Evolutionary conservation across 2,329 filamentous ascomycete species (phyloP).

Genomic region (Colletotrichum coccodes): DNA sequence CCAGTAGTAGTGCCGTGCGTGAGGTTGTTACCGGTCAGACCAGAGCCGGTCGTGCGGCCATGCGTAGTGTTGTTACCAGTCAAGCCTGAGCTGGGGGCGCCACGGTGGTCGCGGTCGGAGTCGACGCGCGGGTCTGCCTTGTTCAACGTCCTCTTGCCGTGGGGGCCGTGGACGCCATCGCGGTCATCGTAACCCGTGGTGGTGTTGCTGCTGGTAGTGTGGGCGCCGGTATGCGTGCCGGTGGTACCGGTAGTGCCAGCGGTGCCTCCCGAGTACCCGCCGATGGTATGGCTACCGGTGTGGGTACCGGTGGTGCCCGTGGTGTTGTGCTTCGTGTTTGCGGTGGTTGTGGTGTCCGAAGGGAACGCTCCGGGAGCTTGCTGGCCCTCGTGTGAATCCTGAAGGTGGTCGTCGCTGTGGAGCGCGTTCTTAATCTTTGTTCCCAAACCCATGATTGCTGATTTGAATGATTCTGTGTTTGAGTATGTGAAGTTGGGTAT

Average conservation of each 20-base stretch:
- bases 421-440: constrained; percentile 35
- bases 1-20: constrained; percentile 54
- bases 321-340: constrained; percentile 22
- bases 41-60: background rate
- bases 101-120: constrained; percentile 50
- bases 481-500: background rate
- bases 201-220: constrained; percentile 4
- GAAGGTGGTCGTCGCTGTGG: constrained; percentile 20
- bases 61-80: constrained; percentile 8
- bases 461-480: background rate
- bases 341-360: constrained; percentile 9
- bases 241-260: constrained; percentile 6
- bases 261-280: background rate
- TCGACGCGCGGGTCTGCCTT: constrained; percentile 60
- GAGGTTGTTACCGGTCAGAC: constrained; percentile 38
- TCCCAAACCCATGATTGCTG: constrained; percentile 32
- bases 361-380: constrained; percentile 28
- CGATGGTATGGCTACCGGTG: background rate
- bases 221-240: background rate
- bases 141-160: constrained; percentile 51
- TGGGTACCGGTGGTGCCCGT: background rate
- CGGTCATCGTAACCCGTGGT: constrained; percentile 26
- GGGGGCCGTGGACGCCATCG: constrained; percentile 43
- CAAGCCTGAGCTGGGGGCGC: background rate
- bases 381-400: constrained; percentile 14